Evolutionary conservation across 768 basidiomycete genomes (phyloP).

Genomic region (Brasilioporus rufonigricans): DNA sequence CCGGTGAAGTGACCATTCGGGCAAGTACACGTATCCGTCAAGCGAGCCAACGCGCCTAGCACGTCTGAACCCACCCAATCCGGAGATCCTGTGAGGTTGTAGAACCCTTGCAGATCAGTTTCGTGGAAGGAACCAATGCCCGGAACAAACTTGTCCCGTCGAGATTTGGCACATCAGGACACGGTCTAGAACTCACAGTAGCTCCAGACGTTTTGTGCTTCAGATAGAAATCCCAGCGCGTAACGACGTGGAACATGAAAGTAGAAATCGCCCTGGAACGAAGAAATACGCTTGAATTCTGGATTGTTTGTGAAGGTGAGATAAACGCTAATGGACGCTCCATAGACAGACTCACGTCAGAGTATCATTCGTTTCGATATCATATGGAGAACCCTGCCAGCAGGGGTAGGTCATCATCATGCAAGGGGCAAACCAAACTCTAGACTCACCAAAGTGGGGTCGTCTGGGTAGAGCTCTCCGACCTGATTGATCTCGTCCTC

Average conservation of each 20-base stretch:
- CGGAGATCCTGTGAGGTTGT: too few species aligned
- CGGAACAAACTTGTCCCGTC: too few species aligned
- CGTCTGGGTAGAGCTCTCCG: conserved; percentile 2
- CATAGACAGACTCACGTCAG: not conserved
- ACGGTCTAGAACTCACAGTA: too few species aligned
- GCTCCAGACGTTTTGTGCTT: not conserved
- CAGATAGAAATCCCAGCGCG: not conserved
- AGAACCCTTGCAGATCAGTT: too few species aligned
- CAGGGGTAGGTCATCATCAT: not conserved
- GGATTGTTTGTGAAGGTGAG: not conserved
- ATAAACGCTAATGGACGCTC: not conserved
- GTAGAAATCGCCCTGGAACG: conserved; percentile 17
- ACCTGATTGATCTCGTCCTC: conserved; percentile 1
- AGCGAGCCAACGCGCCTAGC: too few species aligned
- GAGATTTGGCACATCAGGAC: too few species aligned
- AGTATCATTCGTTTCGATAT: conserved; percentile 22
- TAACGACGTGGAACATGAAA: conserved; percentile 10
- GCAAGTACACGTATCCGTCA: too few species aligned
- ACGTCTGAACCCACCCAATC: too few species aligned
- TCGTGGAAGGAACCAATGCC: not conserved
- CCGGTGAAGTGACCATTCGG: too few species aligned
- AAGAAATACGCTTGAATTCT: too few species aligned
- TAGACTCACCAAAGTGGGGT: conserved; percentile 1
- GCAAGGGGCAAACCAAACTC: not conserved
- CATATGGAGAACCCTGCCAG: conserved; percentile 27